Conservation (phyloP, 1,284 basidiomycete genomes). For the Cutaneotrichosporon spelunceum region DNA sequence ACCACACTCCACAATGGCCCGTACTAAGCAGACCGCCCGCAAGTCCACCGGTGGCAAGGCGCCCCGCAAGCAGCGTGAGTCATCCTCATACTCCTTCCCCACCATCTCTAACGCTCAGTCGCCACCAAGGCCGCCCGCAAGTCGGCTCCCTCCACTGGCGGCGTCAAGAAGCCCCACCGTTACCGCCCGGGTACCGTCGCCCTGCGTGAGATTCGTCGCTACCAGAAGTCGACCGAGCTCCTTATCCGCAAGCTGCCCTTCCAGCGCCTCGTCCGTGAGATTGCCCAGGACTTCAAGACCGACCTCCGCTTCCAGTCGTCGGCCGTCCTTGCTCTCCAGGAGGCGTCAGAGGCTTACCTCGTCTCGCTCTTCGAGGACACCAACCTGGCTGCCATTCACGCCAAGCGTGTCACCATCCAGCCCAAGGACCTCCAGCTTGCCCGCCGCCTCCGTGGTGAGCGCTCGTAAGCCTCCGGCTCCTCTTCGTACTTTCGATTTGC, state of each 20-base stretch:
- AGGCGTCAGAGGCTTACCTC: slow-evolving; percentile 87
- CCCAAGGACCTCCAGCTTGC: slow-evolving; percentile 76
- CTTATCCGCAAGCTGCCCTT: slow-evolving; percentile 90
- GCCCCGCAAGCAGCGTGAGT: slow-evolving; percentile 54
- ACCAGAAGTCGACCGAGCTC: slow-evolving; percentile 75
- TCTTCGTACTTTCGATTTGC: slow-evolving; percentile 23
- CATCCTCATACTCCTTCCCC: background rate
- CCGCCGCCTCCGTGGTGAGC: slow-evolving; percentile 72
- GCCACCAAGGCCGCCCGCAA: slow-evolving; percentile 57
- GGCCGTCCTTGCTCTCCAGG: slow-evolving; percentile 83
- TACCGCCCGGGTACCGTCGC: slow-evolving; percentile 60
- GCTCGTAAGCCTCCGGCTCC: slow-evolving; percentile 60
- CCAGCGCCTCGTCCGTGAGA: slow-evolving; percentile 81
- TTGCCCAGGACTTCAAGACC: slow-evolving; percentile 66
- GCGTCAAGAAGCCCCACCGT: slow-evolving; percentile 62
- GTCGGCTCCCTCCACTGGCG: slow-evolving; percentile 55
- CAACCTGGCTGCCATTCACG: slow-evolving; percentile 88
- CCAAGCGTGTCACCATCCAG: slow-evolving; percentile 79
- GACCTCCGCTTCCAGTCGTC: slow-evolving; percentile 92
- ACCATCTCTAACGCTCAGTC: slow-evolving; percentile 25
- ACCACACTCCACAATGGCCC: slow-evolving; percentile 42
- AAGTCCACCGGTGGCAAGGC: slow-evolving; percentile 61
- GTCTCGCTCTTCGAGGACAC: slow-evolving; percentile 72
- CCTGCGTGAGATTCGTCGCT: slow-evolving; percentile 58
- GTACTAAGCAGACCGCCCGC: slow-evolving; percentile 60